Base-by-base conservation (phyloP, 1,139 yeast genomes). In the Tardiomyces depauwii region DNA sequence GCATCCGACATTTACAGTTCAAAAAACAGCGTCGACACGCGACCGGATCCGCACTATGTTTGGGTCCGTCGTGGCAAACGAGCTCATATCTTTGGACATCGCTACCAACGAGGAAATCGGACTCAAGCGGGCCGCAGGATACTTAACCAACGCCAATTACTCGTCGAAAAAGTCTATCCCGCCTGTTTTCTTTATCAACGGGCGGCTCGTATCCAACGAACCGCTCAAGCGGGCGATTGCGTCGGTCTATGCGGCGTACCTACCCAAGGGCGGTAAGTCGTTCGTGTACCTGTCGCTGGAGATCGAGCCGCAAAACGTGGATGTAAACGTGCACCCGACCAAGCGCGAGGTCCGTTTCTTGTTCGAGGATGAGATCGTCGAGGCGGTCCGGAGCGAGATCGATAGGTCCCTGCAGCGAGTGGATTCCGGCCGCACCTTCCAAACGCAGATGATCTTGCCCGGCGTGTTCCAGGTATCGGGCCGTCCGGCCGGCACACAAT, bases 321-420 rank as follows among this genome's bases (percentile, higher is more conserved):
- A 91, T 61, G 98, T 91, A 11, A 91, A 91, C 61, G 80, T 93
- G 10, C 98, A 93, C 59, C 99, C 99, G 0, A 91, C 98, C 0
- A 91, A 91, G 57, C 72, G 93, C 46, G 97, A 91, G 57, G 97
- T 93, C 1, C 65, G 95, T 44, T 88, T 93, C 60, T 66, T 91
- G 36, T 65, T 80, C 59, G 97, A 93, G 57, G 94, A 84, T 46
- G 97, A 88, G 58, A 85, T 93, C 19, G 74, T 86, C 7, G 88
- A 82, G 40, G 54, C 61, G 21, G 70, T 91, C 1, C 71, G 82
- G 28, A 62, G 63, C 0, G 58, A 64, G 10, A 60, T 89, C 0
- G 81, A 79, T 47, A 66, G 64, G 2, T 59, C 68, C 1, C 66
- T 91, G 30, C 66, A 78, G 0, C 67, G 68, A n/a, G 72, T 78